Conservation (phyloP, 2,329 filamentous ascomycete species). For the Lojkania enalia region DNA sequence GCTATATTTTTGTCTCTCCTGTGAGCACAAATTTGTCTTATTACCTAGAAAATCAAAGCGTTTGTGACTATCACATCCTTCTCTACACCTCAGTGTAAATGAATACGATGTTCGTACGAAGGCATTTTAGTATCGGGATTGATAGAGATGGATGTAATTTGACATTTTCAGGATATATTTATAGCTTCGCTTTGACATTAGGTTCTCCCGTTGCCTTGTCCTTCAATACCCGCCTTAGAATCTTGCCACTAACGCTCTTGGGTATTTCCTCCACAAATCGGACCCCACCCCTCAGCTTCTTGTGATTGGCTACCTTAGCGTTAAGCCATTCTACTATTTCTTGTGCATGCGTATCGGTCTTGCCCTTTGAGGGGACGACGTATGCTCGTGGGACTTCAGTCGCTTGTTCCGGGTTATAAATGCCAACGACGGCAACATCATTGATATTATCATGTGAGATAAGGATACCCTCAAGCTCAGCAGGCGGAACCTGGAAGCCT, state of each 20-base stretch:
- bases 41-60: too few species aligned
- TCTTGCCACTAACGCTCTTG: conserved; percentile 54
- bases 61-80: too few species aligned
- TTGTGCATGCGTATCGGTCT: conserved; percentile 34
- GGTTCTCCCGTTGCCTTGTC: conserved; percentile 47
- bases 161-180: too few species aligned
- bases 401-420: conserved; percentile 51
- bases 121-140: too few species aligned
- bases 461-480: conserved; percentile 52
- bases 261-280: conserved; percentile 53
- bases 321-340: conserved; percentile 50
- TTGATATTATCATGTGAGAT: conserved; percentile 47
- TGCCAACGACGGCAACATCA: conserved; percentile 51
- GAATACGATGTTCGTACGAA: too few species aligned
- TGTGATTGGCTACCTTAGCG: conserved; percentile 51
- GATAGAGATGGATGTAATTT: too few species aligned
- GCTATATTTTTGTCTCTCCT: too few species aligned
- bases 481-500: conserved; percentile 54
- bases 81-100: too few species aligned
- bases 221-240: conserved; percentile 51
- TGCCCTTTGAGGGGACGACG: conserved; percentile 38
- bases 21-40: too few species aligned
- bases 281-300: conserved; percentile 52
- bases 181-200: conserved; percentile 49
- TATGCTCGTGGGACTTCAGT: conserved; percentile 50